Evolutionary conservation across 768 basidiomycete genomes (phyloP).

Genomic region (Boletus vermiculosoides): DNA sequence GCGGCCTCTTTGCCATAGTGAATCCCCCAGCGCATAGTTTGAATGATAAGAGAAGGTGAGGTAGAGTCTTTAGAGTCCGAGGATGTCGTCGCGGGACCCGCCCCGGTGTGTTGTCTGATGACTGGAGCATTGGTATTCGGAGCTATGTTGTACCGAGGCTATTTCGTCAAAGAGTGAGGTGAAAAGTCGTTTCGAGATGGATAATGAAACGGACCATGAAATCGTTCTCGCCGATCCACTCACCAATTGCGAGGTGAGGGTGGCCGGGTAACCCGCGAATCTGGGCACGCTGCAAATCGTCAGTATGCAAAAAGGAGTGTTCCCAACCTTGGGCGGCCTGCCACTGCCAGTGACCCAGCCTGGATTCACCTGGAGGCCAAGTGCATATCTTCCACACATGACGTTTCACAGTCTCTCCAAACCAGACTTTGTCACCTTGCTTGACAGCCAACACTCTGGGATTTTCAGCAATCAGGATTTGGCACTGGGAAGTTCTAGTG

Average conservation of each 20-base stretch:
- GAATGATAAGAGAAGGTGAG: slow-evolving; percentile 48
- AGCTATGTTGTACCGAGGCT: slow-evolving; percentile 77
- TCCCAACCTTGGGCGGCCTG: background rate
- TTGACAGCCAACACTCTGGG: too few species aligned
- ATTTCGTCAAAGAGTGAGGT: background rate
- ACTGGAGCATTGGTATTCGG: slow-evolving; percentile 80
- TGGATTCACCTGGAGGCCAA: slow-evolving; percentile 45
- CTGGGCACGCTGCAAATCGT: slow-evolving; percentile 25
- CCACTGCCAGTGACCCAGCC: background rate
- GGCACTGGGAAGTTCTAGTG: too few species aligned
- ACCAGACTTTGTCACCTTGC: too few species aligned
- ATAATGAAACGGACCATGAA: slow-evolving; percentile 43
- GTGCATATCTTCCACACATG: slow-evolving; percentile 68
- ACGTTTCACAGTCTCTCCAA: too few species aligned
- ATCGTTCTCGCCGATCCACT: slow-evolving; percentile 59
- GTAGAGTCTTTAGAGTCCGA: slow-evolving; percentile 1
- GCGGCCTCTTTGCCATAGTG: slow-evolving; percentile 59
- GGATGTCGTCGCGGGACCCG: background rate
- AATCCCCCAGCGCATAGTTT: slow-evolving; percentile 90
- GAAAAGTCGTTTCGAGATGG: background rate
- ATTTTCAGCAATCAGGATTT: too few species aligned
- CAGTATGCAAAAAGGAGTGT: background rate
- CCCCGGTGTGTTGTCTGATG: slow-evolving; percentile 44
- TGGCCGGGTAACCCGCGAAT: slow-evolving; percentile 41
- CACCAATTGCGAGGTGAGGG: slow-evolving; percentile 42